Evolutionary conservation across 1,284 basidiomycete genomes (phyloP).

Genomic region (Schizophyllum amplum): DNA sequence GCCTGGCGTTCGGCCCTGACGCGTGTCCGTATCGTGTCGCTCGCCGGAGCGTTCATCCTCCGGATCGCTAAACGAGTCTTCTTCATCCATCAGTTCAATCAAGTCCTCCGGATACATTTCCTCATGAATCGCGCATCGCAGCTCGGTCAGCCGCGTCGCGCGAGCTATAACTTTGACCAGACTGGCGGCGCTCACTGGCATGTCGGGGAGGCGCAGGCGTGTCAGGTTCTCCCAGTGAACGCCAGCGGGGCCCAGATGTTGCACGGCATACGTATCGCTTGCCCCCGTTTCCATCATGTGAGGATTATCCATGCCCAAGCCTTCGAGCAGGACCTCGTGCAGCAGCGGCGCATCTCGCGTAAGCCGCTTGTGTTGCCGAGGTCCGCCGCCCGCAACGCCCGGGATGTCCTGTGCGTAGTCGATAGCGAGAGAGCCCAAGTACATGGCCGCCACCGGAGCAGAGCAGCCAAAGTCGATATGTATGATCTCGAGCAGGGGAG

Average conservation of each 20-base stretch:
- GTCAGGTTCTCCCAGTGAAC: background rate
- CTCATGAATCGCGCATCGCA: background rate
- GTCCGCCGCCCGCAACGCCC: background rate
- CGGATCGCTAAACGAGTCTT: background rate
- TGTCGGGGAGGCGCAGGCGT: background rate
- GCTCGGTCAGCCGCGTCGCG: background rate
- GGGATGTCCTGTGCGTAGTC: too few species aligned
- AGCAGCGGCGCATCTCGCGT: background rate
- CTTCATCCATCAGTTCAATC: too few species aligned
- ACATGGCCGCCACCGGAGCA: background rate
- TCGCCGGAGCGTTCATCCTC: background rate
- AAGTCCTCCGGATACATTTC: too few species aligned
- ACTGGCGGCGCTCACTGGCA: background rate
- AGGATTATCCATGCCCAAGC: background rate
- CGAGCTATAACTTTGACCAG: background rate
- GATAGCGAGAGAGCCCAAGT: too few species aligned
- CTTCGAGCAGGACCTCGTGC: background rate
- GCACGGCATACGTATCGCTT: background rate
- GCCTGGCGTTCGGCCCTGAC: background rate
- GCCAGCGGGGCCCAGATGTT: background rate
- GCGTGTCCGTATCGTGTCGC: background rate
- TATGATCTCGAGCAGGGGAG: background rate
- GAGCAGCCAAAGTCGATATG: background rate
- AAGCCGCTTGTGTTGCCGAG: background rate
- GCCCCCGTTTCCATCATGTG: background rate